Evolutionary conservation across 495 filamentous ascomycete genomes (phyloP).

Genomic region (Hyaloscypha finlandica): DNA sequence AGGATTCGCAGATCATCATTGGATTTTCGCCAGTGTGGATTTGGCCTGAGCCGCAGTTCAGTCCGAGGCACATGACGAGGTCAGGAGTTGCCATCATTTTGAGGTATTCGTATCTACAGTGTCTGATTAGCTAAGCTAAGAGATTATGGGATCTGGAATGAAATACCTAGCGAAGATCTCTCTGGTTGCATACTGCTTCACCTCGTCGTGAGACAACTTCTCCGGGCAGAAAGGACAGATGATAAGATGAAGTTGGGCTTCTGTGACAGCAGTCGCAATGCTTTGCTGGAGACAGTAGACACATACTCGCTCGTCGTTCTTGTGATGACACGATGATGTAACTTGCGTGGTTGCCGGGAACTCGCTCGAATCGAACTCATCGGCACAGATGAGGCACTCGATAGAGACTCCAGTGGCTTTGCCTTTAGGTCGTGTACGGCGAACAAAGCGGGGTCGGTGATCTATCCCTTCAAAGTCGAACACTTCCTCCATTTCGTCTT

Average conservation of each 20-base stretch:
- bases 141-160: not conserved
- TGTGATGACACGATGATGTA: conserved; percentile 34
- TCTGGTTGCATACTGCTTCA: conserved; percentile 35
- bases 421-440: not conserved
- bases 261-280: conserved; percentile 39
- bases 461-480: not conserved
- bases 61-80: conserved; percentile 46
- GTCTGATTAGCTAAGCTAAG: not conserved
- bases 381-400: conserved; percentile 40
- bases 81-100: conserved; percentile 36
- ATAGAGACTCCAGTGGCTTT: not conserved
- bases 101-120: conserved; percentile 29
- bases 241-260: conserved; percentile 36
- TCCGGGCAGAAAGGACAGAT: conserved; percentile 45
- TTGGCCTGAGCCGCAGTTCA: conserved; percentile 46
- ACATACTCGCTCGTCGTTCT: conserved; percentile 40
- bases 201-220: conserved; percentile 37
- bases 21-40: conserved; percentile 39
- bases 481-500: not conserved
- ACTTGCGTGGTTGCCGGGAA: conserved; percentile 36
- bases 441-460: not conserved
- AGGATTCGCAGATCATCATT: conserved; percentile 43
- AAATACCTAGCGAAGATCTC: conserved; percentile 33
- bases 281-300: conserved; percentile 39
- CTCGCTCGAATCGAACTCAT: conserved; percentile 38